A percentile compares a stretch with the other conserved stretches of the same genome.
Conservation (phyloP, 495 filamentous ascomycete genomes). For the Trichoderma reesei region DNA sequence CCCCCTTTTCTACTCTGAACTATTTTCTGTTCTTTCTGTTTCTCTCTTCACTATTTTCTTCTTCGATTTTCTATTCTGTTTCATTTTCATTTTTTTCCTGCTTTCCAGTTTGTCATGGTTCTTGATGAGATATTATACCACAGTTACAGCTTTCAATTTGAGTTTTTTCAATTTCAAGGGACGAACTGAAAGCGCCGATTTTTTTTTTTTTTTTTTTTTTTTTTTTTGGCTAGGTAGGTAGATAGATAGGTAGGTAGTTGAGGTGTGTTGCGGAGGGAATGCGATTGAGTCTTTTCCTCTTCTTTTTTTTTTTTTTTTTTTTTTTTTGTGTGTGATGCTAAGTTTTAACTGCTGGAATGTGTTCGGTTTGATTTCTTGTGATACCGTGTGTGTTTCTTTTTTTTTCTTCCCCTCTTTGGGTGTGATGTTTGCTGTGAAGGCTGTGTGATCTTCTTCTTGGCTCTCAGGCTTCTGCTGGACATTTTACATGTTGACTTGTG, state of each 20-base stretch:
- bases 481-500: no score
- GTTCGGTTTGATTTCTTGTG: no score
- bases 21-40: not conserved
- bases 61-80: no score
- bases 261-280: no score
- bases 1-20: no score
- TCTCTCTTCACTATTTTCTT: not conserved
- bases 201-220: not conserved
- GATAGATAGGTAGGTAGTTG: no score
- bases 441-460: no score
- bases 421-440: no score
- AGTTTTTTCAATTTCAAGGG: not conserved
- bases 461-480: no score
- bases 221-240: not conserved
- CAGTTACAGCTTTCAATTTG: not conserved
- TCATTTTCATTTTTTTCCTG: not conserved
- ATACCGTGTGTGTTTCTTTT: no score
- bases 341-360: no score
- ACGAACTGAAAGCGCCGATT: not conserved
- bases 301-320: not conserved
- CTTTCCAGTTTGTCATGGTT: not conserved
- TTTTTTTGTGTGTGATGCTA: not conserved
- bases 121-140: slow-evolving; percentile 1
- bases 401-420: no score
- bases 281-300: not conserved